Evolutionary conservation across 495 filamentous ascomycete genomes (phyloP).

Genomic region (Parathielavia hyrcaniae): DNA sequence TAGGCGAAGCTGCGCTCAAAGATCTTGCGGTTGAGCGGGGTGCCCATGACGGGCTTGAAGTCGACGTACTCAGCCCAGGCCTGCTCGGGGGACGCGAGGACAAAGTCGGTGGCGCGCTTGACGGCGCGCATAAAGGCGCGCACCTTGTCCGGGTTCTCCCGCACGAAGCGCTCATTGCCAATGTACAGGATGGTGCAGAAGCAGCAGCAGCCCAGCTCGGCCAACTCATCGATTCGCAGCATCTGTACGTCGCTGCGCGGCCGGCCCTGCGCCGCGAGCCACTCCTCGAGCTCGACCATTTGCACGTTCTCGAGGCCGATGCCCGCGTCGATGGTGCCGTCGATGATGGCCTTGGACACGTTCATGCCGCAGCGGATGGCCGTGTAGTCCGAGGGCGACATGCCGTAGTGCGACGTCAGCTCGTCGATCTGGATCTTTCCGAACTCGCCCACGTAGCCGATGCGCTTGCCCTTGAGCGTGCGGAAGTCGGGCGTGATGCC

Average conservation of each 20-base stretch:
- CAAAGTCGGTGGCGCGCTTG: constrained; percentile 61
- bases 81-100: constrained; percentile 51
- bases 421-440: constrained; percentile 74
- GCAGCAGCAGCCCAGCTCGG: constrained; percentile 67
- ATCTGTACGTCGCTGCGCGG: constrained; percentile 59
- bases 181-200: constrained; percentile 72
- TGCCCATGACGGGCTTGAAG: constrained; percentile 61
- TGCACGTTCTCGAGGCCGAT: constrained; percentile 69
- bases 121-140: constrained; percentile 58
- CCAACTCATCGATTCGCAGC: constrained; percentile 67
- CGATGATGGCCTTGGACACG: constrained; percentile 51
- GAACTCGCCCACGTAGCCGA: constrained; percentile 68
- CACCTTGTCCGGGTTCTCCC: constrained; percentile 53
- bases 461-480: constrained; percentile 63
- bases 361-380: constrained; percentile 55
- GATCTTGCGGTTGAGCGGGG: constrained; percentile 62
- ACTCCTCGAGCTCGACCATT: constrained; percentile 68
- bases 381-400: constrained; percentile 62
- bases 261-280: constrained; percentile 55
- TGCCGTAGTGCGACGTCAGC: constrained; percentile 65
- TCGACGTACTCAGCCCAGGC: constrained; percentile 61
- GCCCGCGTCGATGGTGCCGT: constrained; percentile 59
- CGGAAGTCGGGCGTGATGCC: constrained; percentile 60
- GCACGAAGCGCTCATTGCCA: constrained; percentile 56
- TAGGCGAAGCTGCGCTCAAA: constrained; percentile 66